These are phyloP conservation scores for Mucor indicus DNA, from an alignment of 371 early-diverging fungal species.

Conservation along the genomic window DNA sequence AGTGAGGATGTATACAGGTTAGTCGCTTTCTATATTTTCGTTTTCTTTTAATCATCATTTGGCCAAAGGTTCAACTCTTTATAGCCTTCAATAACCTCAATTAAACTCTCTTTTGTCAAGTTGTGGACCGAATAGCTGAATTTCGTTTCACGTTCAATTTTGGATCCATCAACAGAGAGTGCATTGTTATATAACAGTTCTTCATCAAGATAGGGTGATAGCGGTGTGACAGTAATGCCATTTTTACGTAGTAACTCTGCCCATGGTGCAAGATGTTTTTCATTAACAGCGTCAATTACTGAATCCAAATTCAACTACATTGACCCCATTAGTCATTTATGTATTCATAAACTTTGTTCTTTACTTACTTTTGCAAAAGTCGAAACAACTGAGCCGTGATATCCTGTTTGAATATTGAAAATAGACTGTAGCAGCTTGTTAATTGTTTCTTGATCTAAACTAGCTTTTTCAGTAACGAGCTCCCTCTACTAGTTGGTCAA, in stretches of 20 bases:
- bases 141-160: conserved; percentile 69
- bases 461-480: too few relatives aligned
- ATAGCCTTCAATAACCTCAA: conserved; percentile 71
- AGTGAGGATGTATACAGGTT: too few relatives aligned
- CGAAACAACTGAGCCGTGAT: conserved; percentile 76
- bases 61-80: conserved; percentile 70
- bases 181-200: conserved; percentile 84
- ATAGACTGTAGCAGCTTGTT: conserved; percentile 67
- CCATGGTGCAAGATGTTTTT: conserved; percentile 86
- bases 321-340: background rate
- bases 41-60: conserved; percentile 17
- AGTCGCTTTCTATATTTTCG: too few relatives aligned
- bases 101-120: conserved; percentile 59
- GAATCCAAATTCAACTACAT: conserved; percentile 35
- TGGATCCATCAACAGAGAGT: conserved; percentile 72
- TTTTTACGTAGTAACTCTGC: conserved; percentile 52
- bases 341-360: background rate
- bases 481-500: background rate
- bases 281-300: conserved; percentile 88
- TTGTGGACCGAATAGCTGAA: conserved; percentile 70
- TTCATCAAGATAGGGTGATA: conserved; percentile 93
- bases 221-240: conserved; percentile 76
- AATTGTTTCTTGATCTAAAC: conserved; percentile 75
- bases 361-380: conserved; percentile 72
- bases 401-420: conserved; percentile 82